Evolutionary conservation across 768 basidiomycete genomes (phyloP), one percentile per base, ranked within the genome.

Genomic region (Tricholoma sp.): DNA sequence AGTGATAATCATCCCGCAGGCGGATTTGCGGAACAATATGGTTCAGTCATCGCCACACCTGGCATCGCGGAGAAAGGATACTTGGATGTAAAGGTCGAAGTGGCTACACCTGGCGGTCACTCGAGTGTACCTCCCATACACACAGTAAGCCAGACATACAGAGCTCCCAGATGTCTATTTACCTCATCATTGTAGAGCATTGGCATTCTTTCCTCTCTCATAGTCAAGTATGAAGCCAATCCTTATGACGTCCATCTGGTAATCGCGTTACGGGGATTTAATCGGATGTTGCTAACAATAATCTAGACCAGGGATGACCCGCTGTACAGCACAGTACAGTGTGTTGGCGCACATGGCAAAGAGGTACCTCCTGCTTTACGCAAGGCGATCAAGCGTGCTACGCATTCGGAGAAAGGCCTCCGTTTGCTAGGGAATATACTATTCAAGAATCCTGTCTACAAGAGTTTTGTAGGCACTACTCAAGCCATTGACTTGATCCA

Each of bases 121-220:
- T 94, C 92, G 0, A 89, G 87, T 62, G 72, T 93, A 12, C 94
- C 94, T 13, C 91, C 89, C 13, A 63, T 71, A 2, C 92, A 97
- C 61, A 96, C 93, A 2, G 88, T 83, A 65, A 61, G 76, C 60
- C 2, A 18, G 56, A 31, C 7, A 17, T 32, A 6, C 28, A 28
- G 8, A 17, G 44, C 18, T 36, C 31, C 13, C 6, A 2, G 28
- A 13, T 45, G 24, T 11, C n/a, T 6, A 45, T 32, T 36, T 7
- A 49, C 32, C 2, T 13, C 50, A 20, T n/a, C 47, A 2, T 54
- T 49, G 20, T 24, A 89, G 87, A 84, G 84, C 55, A 92, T 96
- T 55, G 92, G 94, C 9, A 86, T 93, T 52, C 81, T 95, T 41
- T 78, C 93, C 3, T 73, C 81, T 1, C 68, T 91, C 10, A 76